Conservation (phyloP, 2,329 filamentous ascomycete genomes). For the Trichoderma sp. region DNA sequence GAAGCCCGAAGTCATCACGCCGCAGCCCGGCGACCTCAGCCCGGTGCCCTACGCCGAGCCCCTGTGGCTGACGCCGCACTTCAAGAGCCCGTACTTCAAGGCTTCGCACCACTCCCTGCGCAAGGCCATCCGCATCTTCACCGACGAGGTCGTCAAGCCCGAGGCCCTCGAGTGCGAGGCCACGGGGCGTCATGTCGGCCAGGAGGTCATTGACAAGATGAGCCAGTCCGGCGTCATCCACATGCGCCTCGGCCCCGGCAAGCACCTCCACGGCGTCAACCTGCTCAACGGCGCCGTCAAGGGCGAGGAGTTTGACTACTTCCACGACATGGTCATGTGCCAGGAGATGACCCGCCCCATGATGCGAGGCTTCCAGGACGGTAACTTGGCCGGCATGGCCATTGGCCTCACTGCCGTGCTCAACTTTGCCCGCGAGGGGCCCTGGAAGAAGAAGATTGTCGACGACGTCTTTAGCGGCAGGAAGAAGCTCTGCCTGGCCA, state of each 20-base stretch:
- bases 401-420: slow-evolving; percentile 79
- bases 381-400: slow-evolving; percentile 83
- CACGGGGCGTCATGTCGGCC: slow-evolving; percentile 69
- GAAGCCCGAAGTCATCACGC: slow-evolving; percentile 70
- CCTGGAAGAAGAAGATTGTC: slow-evolving; percentile 66
- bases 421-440: slow-evolving; percentile 71
- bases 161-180: slow-evolving; percentile 77
- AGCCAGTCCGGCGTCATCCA: slow-evolving; percentile 72
- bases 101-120: slow-evolving; percentile 71
- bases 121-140: slow-evolving; percentile 71
- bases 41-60: slow-evolving; percentile 83
- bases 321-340: slow-evolving; percentile 75
- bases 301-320: slow-evolving; percentile 82
- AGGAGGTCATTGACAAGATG: slow-evolving; percentile 77
- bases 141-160: slow-evolving; percentile 68
- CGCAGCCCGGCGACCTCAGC: slow-evolving; percentile 70
- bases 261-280: slow-evolving; percentile 72
- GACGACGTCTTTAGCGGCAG: slow-evolving; percentile 74
- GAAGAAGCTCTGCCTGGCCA: slow-evolving; percentile 87
- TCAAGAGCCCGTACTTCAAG: slow-evolving; percentile 78
- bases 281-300: slow-evolving; percentile 70
- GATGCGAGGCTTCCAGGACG: slow-evolving; percentile 80
- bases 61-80: slow-evolving; percentile 75
- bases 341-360: slow-evolving; percentile 74
- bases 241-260: slow-evolving; percentile 81